Base-by-base conservation (phyloP, 2,329 filamentous ascomycete species). In the Amylocarpus encephaloides region DNA sequence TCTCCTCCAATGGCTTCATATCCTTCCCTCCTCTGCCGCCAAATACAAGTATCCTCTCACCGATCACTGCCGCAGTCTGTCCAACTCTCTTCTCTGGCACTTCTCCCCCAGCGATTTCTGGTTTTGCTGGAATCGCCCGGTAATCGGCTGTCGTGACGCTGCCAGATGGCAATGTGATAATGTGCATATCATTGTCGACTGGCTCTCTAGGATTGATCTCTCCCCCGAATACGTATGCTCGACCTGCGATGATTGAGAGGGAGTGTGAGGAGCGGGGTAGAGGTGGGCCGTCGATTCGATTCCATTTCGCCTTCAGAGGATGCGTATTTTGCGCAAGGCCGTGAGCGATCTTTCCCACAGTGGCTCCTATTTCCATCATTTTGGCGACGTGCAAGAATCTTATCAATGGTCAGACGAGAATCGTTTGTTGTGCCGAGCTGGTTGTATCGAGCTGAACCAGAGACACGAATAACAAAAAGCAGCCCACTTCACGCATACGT, bases 211-310 rank as follows among this genome's bases (percentile, higher is more conserved):
- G 76, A 41, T 73, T 70, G 44, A 83, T 68, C 66, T 93, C 88
- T 58, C 88, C 89, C 52, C 89, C 88, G 63, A 90, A 94, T 60
- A 94, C 74, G 66, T 81, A 85, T 40, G 78, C 75, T n/a, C 71
- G 74, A 12, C 75, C 70, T 41, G 70, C 71, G 18, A 84, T 67
- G 36, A 85, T 72, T 39, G 86, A 77, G 58, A 90, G 66, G 2
- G 79, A 77, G 63, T 93, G 88, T 0, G 87, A 90, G 1, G 88
- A 92, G 48, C 87, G 82, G 35, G 80, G 79, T 6, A 90, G 73
- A 1, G 72, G 57, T 2, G 77, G 74, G 32, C 78, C 63, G 41
- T 60, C 51, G 59, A 85, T 72, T 59, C 75, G 77, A 61, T 82
- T 73, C 80, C 80, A 84, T 45, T 79, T 82, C 33, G 74, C 80